Evolutionary conservation across 129 eudicot genomes (phyloP), one percentile per base, ranked within the genome.

Genomic region (Tagetes erecta): DNA sequence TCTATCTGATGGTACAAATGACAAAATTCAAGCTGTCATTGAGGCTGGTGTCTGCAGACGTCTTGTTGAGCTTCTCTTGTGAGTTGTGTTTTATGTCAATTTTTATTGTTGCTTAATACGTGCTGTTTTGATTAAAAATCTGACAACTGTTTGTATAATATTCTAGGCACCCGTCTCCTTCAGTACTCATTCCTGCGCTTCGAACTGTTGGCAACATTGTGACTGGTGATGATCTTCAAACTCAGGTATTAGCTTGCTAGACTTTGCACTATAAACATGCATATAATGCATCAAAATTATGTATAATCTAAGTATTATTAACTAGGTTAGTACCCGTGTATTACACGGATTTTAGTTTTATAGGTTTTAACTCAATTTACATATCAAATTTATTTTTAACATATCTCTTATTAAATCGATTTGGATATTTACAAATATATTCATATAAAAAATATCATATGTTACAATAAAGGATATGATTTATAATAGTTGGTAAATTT

Each of bases 201-300:
- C 94, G 97, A 46, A 87, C 97, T n/a, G 94, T 92, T 64, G 97
- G 97, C 52, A 92, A 92, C 80, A 89, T 92, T 79, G 97, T 87
- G 59, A 87, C 97, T 5, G 97, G 97, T 64, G 96, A 89, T 86
- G 96, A 92, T 86, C 50, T 64, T 60, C 97, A 92, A 67, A 92
- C 96, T 73, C 97, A 91, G 97, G 97, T 91, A 85, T 39, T 56
- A 73, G 55, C 34, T 59, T 64, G 46, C 40, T 62, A 69, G 45
- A 47, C 38, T 67, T 57, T 67, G 57, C 34, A 67, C 53, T 66
- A 66, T 56, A 40, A 53, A 42, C 13, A 34, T 53, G 3, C 64
- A 72, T 20, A n/a, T 20, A 20, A 20, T 20, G 27, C 27, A 20
- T 20, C 27, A 20, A 20, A 20, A 20, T 20, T 20, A 20, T 20